phyloP scores from a whole-genome alignment of 2,329 filamentous ascomycete species.

The Exophiala phaeomuriformis region DNA sequence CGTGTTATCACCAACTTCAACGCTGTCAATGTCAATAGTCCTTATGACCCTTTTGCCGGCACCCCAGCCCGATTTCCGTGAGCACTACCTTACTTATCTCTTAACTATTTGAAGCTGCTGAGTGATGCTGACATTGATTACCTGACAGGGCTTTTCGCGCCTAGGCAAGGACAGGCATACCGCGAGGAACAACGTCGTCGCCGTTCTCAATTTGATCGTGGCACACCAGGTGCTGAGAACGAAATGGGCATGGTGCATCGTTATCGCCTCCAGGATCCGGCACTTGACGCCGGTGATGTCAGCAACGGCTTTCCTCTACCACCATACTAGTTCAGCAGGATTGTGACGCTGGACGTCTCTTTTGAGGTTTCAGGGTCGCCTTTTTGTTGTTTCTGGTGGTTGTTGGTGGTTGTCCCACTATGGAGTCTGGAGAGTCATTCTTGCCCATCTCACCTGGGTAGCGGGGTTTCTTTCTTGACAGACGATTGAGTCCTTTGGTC shows the following conservation, averaged over 20 bases:
- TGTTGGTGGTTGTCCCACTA: conserved; percentile 11
- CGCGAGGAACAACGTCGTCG: conserved; percentile 69
- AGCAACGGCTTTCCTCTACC: conserved; percentile 11
- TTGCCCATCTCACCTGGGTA: conserved; percentile 17
- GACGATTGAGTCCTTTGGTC: conserved; percentile 11
- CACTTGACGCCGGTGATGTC: conserved; percentile 3
- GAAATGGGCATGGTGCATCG: conserved; percentile 43
- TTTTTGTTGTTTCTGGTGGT: conserved; percentile 14
- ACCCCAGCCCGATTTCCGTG: conserved; percentile 15
- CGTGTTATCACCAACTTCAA: neutral
- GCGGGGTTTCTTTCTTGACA: conserved; percentile 6
- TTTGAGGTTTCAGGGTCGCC: conserved; percentile 18
- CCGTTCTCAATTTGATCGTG: conserved; percentile 72
- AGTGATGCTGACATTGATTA: conserved; percentile 12
- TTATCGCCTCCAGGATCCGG: conserved; percentile 20
- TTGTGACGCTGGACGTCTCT: conserved; percentile 21
- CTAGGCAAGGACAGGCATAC: conserved; percentile 65
- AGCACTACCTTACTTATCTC: conserved; percentile 12
- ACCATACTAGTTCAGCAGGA: conserved; percentile 20
- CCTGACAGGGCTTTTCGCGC: conserved; percentile 65
- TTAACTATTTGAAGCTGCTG: neutral
- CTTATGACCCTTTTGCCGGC: conserved; percentile 19
- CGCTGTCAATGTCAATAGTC: conserved; percentile 13
- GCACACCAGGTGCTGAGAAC: conserved; percentile 63
- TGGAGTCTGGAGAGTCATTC: conserved; percentile 15